Evolutionary conservation across 75 land plant species (phyloP).

Genomic region (Pinus tabuliformis): DNA sequence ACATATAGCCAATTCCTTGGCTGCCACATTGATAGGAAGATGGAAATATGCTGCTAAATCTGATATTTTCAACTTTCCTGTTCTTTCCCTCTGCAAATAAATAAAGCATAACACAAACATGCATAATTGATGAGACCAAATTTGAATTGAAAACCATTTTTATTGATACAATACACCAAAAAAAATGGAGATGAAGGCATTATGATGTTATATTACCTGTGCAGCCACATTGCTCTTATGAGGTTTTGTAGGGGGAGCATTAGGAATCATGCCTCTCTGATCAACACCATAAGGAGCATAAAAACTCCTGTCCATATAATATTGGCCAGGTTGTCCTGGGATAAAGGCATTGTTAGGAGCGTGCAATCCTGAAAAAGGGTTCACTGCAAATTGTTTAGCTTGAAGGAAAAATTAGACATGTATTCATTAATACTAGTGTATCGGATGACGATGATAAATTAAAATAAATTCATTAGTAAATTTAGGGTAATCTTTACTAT

Average conservation of each 20-base stretch:
- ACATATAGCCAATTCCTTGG: constrained; percentile 61
- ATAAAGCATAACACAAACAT: not conserved
- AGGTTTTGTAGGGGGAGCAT: constrained; percentile 29
- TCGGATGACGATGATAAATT: too few relatives aligned
- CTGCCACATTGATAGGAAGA: constrained; percentile 76
- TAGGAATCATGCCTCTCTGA: constrained; percentile 7
- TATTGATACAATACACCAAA: too few relatives aligned
- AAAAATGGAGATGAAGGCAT: too few relatives aligned
- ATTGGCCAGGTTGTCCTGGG: constrained; percentile 28
- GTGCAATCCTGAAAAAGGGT: constrained; percentile 6
- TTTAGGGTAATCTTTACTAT: too few relatives aligned
- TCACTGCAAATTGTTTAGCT: too few relatives aligned
- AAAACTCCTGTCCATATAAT: constrained; percentile 14
- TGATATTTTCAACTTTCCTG: constrained; percentile 55
- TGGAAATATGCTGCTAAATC: constrained; percentile 65
- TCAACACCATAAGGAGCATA: constrained; percentile 28
- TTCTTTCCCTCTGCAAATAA: constrained; percentile 67
- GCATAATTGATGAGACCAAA: too few relatives aligned
- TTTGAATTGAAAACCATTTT: too few relatives aligned
- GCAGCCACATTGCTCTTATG: constrained; percentile 60
- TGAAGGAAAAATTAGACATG: too few relatives aligned
- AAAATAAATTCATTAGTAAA: too few relatives aligned
- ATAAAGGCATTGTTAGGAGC: constrained; percentile 18
- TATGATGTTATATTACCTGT: constrained; percentile 24
- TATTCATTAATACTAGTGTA: too few relatives aligned